These are phyloP conservation scores for Trypanosoma platydactyli DNA, from an alignment of 208 protist species.

Conservation along the genomic window DNA sequence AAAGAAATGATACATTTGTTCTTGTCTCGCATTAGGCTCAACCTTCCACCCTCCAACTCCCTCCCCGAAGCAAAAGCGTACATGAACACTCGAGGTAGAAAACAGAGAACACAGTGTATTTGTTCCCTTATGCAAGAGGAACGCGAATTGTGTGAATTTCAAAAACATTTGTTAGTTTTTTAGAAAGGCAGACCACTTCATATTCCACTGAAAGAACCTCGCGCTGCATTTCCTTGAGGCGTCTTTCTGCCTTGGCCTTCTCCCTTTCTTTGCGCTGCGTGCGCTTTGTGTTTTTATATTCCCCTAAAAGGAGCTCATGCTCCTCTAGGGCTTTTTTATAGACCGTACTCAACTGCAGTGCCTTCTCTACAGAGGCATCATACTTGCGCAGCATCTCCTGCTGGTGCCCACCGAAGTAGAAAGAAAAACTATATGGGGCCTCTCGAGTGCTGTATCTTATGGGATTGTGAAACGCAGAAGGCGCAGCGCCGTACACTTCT, in stretches of 20 bases:
- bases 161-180: constrained; percentile 63
- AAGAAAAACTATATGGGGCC: constrained; percentile 32
- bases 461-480: not conserved
- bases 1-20: constrained; percentile 1
- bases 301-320: constrained; percentile 24
- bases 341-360: constrained; percentile 14
- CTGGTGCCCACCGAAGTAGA: constrained; percentile 36
- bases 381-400: constrained; percentile 49
- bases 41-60: not conserved
- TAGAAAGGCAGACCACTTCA: constrained; percentile 31
- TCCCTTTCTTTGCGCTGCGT: constrained; percentile 31
- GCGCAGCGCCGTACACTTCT: constrained; percentile 38
- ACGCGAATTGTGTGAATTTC: constrained; percentile 51
- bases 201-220: constrained; percentile 34
- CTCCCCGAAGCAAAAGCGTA: not conserved
- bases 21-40: not conserved
- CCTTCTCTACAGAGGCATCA: constrained; percentile 31
- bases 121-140: constrained; percentile 17
- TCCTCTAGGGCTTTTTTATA: constrained; percentile 18
- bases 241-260: constrained; percentile 28
- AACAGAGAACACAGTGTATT: no score
- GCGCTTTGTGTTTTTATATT: constrained; percentile 18
- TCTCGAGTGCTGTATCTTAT: constrained; percentile 58
- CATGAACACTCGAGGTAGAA: not conserved
- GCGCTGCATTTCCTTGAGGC: constrained; percentile 25